Conservation (phyloP, 139 green algal species). For the Chlamydomonas sp. region DNA sequence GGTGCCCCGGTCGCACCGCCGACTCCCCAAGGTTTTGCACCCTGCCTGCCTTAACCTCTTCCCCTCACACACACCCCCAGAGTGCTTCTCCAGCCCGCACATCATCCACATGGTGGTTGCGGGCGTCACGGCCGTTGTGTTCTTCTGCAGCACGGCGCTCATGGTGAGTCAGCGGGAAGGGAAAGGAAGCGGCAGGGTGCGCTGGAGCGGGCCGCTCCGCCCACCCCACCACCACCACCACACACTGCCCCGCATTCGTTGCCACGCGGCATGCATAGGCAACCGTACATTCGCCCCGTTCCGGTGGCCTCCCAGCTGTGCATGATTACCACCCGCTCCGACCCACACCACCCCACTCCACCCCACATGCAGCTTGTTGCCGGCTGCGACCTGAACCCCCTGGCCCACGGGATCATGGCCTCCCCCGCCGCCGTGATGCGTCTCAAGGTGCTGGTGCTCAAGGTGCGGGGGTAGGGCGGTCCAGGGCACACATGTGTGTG, state of each 20-base stretch:
- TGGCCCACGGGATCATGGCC: constrained; percentile 1
- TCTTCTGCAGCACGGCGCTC: not conserved
- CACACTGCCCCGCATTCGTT: too few relatives aligned
- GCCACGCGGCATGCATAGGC: too few relatives aligned
- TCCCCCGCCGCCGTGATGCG: constrained; percentile 4
- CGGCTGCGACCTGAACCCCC: constrained; percentile 12
- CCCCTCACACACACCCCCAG: not conserved
- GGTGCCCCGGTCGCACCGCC: not conserved
- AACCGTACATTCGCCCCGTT: too few relatives aligned
- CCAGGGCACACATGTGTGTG: not conserved
- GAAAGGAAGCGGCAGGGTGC: not conserved
- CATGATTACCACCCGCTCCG: not conserved
- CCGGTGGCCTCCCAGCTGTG: too few relatives aligned
- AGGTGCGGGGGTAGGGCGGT: not conserved
- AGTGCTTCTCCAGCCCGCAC: not conserved
- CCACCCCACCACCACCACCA: too few relatives aligned
- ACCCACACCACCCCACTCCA: too few relatives aligned
- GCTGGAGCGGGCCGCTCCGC: too few relatives aligned
- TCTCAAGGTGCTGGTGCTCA: not conserved
- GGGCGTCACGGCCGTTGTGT: not conserved
- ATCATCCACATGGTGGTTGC: constrained; percentile 18
- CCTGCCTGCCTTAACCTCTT: too few relatives aligned
- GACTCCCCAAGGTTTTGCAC: not conserved
- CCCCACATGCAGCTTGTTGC: constrained; percentile 9
- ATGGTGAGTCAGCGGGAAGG: not conserved